phyloP scores from a whole-genome alignment of 768 basidiomycete genomes.

The Pleurotus giganteus region DNA sequence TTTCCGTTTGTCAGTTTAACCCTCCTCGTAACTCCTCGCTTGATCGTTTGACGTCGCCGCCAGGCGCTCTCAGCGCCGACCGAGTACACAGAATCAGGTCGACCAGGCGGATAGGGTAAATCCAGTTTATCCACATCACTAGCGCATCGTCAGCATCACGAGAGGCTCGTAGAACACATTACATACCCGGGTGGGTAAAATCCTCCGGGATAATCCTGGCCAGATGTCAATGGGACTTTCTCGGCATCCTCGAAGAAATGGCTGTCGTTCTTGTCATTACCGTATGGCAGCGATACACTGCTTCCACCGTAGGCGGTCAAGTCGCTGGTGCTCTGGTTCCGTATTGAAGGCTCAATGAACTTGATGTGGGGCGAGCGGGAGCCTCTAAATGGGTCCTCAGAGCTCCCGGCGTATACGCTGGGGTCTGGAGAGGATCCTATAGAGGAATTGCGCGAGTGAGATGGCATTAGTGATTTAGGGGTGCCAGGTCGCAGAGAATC shows the following conservation, averaged over 20 bases:
- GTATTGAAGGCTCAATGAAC: conserved; percentile 6
- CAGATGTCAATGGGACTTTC: conserved; percentile 4
- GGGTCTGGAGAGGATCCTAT: background rate
- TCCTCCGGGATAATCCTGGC: conserved; percentile 4
- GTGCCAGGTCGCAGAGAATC: conserved; percentile 7
- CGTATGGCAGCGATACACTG: background rate
- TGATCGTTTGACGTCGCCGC: conserved; percentile 65
- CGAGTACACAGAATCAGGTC: conserved; percentile 6
- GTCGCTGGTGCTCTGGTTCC: conserved; percentile 1
- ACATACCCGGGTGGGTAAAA: conserved; percentile 7
- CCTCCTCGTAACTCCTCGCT: conserved; percentile 69
- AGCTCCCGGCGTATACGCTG: background rate
- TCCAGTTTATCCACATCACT: conserved; percentile 9
- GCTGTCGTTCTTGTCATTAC: background rate
- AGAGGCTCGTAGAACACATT: background rate
- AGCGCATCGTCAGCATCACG: background rate
- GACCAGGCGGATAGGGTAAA: conserved; percentile 1
- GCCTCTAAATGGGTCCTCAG: conserved; percentile 4
- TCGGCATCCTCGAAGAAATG: conserved; percentile 1
- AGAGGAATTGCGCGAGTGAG: background rate
- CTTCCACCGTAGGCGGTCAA: conserved; percentile 1
- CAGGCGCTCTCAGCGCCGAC: conserved; percentile 23
- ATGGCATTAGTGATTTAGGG: background rate
- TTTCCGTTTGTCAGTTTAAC: conserved; percentile 76
- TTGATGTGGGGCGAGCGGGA: conserved; percentile 2